Evolutionary conservation across 2,329 filamentous ascomycete species (phyloP), one percentile per base, ranked within the genome.

Genomic region (Colletotrichum musae): DNA sequence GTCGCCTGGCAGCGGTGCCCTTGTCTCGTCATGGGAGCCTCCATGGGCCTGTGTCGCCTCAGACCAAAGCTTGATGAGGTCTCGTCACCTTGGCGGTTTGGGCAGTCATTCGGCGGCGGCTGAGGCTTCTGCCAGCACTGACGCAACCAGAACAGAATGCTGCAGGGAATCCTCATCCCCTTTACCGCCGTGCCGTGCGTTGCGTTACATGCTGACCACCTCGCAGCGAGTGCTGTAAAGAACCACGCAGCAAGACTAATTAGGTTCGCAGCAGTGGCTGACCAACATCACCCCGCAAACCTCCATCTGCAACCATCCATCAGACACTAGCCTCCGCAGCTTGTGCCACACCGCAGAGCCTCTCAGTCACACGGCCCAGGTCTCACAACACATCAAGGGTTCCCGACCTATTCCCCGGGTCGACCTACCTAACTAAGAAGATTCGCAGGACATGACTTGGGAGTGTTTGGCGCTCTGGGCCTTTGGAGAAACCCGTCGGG

Each of bases 61-160:
- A 60, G 56, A 56, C 51, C 60, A 64, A 65, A 59, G 65, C 54
- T 68, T 68, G 62, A 57, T 57, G 57, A 51, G 39, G 41, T 59
- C 56, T 51, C 62, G 43, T n/a, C 24, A 24, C 52, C 56, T 66
- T 69, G 50, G 61, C 62, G 21, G 60, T 60, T 69, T 69, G 50
- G 50, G 50, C 36, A 41, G 43, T 52, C 56, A 61, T 41, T 41
- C 45, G 32, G 32, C 50, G 50, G n/a, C 50, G 61, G 60, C 39
- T 53, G 53, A 26, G n/a, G 47, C 21, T 58, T 26, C 21, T 54
- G 10, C 6, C 52, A n/a, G 7, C n/a, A n/a, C 28, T 18, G 52
- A 21, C 52, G n/a, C 32, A 28, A 21, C 52, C 52, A 12, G 52
- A 24, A 43, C 41, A n/a, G 16, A 43, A n/a, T 6, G 10, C 13